Evolutionary conservation across 1,139 yeast genomes (phyloP).

Genomic region (Zygoascus sp.): DNA sequence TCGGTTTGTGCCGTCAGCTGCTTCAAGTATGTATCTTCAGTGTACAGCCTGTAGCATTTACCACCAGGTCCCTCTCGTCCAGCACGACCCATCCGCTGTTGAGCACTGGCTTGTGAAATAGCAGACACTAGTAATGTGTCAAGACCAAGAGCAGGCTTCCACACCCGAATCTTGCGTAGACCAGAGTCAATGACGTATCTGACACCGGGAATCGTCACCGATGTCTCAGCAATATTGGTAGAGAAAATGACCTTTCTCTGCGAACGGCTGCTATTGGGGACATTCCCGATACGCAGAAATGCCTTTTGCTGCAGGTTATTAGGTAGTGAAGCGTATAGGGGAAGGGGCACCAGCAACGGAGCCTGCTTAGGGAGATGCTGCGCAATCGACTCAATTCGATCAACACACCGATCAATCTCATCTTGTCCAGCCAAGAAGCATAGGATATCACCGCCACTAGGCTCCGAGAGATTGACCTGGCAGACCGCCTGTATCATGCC

Average conservation of each 20-base stretch:
- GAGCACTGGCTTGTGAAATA: conserved; percentile 89
- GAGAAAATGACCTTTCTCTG: conserved; percentile 77
- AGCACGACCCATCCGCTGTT: conserved; percentile 96
- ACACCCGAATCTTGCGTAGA: conserved; percentile 82
- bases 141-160: conserved; percentile 88
- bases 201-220: conserved; percentile 94
- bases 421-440: conserved; percentile 96
- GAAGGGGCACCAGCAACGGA: conserved; percentile 70
- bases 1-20: conserved; percentile 73
- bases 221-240: conserved; percentile 95
- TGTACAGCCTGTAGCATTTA: conserved; percentile 78
- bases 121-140: conserved; percentile 90
- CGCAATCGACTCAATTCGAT: conserved; percentile 54
- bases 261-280: conserved; percentile 38
- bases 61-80: conserved; percentile 90
- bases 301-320: conserved; percentile 77
- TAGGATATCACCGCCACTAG: conserved; percentile 72
- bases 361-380: conserved; percentile 68
- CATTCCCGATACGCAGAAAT: conserved; percentile 52
- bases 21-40: conserved; percentile 60
- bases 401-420: conserved; percentile 84
- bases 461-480: conserved; percentile 75
- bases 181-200: conserved; percentile 92
- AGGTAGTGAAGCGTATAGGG: conserved; percentile 89
- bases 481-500: conserved; percentile 67